Base-by-base conservation (phyloP, 2,329 filamentous ascomycete genomes). In the Epichloe bromicola region DNA sequence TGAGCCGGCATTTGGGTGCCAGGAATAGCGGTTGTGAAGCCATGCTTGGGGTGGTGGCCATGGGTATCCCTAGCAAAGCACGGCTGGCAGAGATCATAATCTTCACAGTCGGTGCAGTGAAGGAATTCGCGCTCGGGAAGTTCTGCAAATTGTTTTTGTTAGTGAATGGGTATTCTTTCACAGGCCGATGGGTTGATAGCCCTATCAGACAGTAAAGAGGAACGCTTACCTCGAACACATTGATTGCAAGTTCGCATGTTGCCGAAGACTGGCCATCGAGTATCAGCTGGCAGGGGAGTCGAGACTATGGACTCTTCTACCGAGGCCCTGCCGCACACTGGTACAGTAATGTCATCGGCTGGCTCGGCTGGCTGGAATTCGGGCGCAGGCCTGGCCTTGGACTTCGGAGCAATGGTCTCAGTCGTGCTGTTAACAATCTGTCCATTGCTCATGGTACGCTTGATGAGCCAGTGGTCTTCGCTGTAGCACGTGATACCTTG, bases 391-490 rank as follows among this genome's bases (percentile, higher is more conserved):
- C 60, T 57, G 42, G 60, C 49, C 61, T 73, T 73, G 23, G 68
- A 61, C 70, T 85, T 88, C 51, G 86, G 82, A 38, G 79, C 74
- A 53, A 95, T 75, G 23, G 77, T 86, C 69, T 95, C 87, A 1
- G 90, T 96, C 20, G 80, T 88, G 74, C 90, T 96, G 68, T 82
- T 88, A 57, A 88, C 78, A 51, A 96, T 83, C 56, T 80, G 75
- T 48, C 90, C 91, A 53, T 89, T 78, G 61, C 83, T 76, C 55
- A 95, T 80, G 56, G 80, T 82, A 53, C 93, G 85, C 79, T 95
- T 96, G 67, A 97, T 91, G 68, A 98, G 75, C 90, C 89, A 96
- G 70, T 98, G 93, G 56, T 81, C 78, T 33, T 83, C 78, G 52
- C 83, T 83, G 55, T 82, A 78, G 72, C 94, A 98, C 40, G 86